These are phyloP conservation scores for Tinospora cordifolia DNA, from an alignment of 164 flowering plant species.

Conservation along the genomic window DNA sequence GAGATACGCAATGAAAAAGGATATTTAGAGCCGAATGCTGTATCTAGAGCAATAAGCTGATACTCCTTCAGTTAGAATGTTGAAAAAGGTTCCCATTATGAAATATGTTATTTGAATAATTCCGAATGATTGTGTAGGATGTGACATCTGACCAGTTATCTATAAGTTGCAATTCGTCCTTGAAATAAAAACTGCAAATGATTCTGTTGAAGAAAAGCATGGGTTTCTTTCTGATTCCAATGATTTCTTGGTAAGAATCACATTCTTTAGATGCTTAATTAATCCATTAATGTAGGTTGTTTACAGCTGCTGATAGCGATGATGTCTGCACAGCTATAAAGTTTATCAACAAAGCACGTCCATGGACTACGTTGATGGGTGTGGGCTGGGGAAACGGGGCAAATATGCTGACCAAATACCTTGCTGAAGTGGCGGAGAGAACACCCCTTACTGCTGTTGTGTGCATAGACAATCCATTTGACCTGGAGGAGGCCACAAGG, in stretches of 20 bases:
- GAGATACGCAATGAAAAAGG: too few relatives aligned
- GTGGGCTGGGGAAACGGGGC: slow-evolving; percentile 97
- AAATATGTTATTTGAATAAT: too few relatives aligned
- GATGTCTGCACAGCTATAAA: slow-evolving; percentile 80
- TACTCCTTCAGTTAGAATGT: too few relatives aligned
- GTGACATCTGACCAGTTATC: too few relatives aligned
- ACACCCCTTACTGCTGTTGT: slow-evolving; percentile 89
- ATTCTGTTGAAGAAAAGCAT: not conserved
- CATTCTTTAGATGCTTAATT: slow-evolving; percentile 18
- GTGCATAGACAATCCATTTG: slow-evolving; percentile 92
- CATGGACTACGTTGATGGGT: slow-evolving; percentile 80
- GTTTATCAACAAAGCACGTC: slow-evolving; percentile 67
- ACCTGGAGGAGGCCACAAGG: slow-evolving; percentile 71
- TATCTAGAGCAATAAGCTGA: too few relatives aligned
- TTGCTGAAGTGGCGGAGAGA: slow-evolving; percentile 74
- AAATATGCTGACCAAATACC: slow-evolving; percentile 90
- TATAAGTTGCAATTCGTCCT: not conserved
- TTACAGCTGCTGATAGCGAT: slow-evolving; percentile 98
- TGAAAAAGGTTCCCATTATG: too few relatives aligned
- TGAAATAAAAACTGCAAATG: not conserved
- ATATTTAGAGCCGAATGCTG: too few relatives aligned
- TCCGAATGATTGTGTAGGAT: too few relatives aligned
- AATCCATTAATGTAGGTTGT: slow-evolving; percentile 73
- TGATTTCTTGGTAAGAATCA: not conserved
- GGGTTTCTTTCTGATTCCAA: not conserved